Base-by-base conservation (phyloP, 2,329 filamentous ascomycete species). In the Botrytis medusae region DNA sequence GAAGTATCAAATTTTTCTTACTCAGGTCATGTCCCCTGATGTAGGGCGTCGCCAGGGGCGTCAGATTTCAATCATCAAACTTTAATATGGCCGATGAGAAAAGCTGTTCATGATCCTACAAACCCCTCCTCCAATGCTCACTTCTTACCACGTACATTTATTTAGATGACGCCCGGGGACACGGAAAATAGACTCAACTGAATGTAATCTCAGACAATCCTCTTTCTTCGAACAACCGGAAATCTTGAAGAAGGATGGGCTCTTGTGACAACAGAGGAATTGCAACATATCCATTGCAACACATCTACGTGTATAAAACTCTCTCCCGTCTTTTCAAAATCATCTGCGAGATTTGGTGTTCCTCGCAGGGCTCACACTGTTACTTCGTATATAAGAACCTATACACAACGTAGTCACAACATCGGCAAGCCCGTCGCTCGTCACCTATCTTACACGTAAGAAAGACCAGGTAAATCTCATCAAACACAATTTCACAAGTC, bases 341-440 rank as follows among this genome's bases (percentile, higher is more conserved):
- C 59, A 51, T 54, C 18, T 51, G 59, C 57, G 18, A 65, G 25
- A 71, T 40, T 71, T 71, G 69, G 57, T 71, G 69, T 71, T 65
- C 69, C 69, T 71, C 46, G 18, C 12, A n/a, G 37, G 25, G 51
- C 54, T 60, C 67, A 57, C 48, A 71, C n/a, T 64, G 69, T 71
- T 71, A 65, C 69, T 57, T 71, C 20, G 69, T 65, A 63, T 57
- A 71, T 65, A 34, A 44, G 20, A 40, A 71, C 9, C 59, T 25
- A 32, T 40, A 71, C 69, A 63, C 61, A 64, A 64, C 59, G 44
- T 71, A 71, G 59, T 59, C 69, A 71, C 69, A 71, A 57, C 69
- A 65, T 71, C 69, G 69, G 69, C 69, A 65, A 34, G 44, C 14
- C 69, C 69, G 69, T 71, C 69, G 46, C 46, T 54, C 59, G 69